A percentile compares a stretch with the other conserved stretches of the same genome.
Conservation (phyloP, 495 filamentous ascomycete species). For the Xylaria flabelliformis region DNA sequence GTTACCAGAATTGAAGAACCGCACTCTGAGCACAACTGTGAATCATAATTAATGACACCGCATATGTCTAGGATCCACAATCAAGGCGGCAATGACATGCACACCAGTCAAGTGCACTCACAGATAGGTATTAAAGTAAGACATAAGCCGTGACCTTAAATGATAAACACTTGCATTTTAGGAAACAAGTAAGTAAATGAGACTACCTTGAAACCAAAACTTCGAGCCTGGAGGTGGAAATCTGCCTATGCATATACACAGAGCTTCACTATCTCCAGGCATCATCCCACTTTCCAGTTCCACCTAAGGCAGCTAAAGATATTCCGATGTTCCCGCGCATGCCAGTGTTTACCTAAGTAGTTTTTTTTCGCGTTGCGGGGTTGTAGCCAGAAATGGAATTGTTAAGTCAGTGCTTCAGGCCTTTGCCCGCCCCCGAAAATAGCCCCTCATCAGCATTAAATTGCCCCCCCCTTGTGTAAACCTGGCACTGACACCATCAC, state of each 20-base stretch:
- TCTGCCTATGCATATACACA: neutral
- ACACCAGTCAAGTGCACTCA: neutral
- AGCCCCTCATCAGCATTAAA: conserved; percentile 15
- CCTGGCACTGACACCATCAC: conserved; percentile 26
- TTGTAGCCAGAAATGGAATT: conserved; percentile 21
- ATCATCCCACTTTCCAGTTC: conserved; percentile 18
- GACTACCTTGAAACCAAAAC: neutral
- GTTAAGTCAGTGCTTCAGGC: conserved; percentile 24
- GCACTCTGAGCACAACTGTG: neutral
- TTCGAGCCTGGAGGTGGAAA: neutral
- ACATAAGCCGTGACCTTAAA: neutral
- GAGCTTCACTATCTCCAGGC: conserved; percentile 15
- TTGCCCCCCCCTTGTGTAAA: conserved; percentile 19
- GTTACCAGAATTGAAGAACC: neutral
- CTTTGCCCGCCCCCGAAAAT: conserved; percentile 23
- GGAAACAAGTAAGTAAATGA: neutral
- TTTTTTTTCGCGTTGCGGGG: conserved; percentile 30
- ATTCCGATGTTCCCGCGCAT: conserved; percentile 4
- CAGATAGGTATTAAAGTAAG: neutral
- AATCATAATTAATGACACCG: neutral
- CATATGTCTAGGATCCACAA: neutral
- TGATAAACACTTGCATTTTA: too few species aligned
- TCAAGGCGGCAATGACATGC: neutral
- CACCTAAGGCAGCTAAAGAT: neutral
- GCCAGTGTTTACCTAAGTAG: conserved; percentile 13